Percentiles rank a stretch among this genome's conserved stretches.
phyloP scores from a whole-genome alignment of 179 eudicot species.

The Silene vulgaris region DNA sequence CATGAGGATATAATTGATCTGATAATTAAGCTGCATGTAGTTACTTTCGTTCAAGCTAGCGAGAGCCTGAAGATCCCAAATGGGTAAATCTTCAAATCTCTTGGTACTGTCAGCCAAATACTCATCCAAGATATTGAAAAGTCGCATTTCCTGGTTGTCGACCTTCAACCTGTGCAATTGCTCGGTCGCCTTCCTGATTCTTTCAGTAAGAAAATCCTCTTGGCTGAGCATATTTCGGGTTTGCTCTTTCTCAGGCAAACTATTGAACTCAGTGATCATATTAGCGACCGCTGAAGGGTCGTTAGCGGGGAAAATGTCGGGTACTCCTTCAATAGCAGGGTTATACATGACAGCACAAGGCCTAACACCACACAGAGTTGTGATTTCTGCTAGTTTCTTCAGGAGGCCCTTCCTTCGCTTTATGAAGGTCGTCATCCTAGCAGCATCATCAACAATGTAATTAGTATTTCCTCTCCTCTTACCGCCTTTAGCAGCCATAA shows the following conservation, averaged over 20 bases:
- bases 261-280: neutral
- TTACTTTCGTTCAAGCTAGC: neutral
- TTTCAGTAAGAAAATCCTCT: neutral
- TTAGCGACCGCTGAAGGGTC: neutral
- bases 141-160: neutral
- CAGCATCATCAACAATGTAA: neutral
- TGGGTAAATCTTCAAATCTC: neutral
- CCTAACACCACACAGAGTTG: neutral
- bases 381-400: neutral
- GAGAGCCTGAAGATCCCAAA: neutral
- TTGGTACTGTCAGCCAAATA: neutral
- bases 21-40: neutral
- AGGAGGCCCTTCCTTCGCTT: slow-evolving; percentile 5
- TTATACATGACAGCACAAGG: too few species aligned
- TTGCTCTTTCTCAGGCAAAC: neutral
- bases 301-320: neutral
- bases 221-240: neutral
- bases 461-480: neutral
- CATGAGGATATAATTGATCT: neutral
- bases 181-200: neutral
- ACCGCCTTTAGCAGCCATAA: neutral
- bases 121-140: neutral
- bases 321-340: neutral
- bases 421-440: neutral
- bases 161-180: neutral